Evolutionary conservation across 345 rosid species (phyloP), one percentile per base, ranked within the genome.

Genomic region (Eucalyptus brandiana): DNA sequence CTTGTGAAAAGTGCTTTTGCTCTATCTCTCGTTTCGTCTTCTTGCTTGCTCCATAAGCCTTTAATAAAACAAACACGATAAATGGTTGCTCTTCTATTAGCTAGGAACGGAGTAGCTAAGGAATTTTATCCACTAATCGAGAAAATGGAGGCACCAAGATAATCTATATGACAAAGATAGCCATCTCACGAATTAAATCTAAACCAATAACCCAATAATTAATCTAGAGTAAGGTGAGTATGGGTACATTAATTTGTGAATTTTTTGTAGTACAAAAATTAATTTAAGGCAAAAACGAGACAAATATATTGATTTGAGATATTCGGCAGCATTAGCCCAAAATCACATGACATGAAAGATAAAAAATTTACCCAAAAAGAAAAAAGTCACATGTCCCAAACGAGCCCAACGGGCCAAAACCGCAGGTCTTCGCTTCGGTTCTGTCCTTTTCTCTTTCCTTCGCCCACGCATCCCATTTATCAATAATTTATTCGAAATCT

Each of bases 301-400:
- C 0, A 3, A 4, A 2, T 7, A n/a, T n/a, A 14, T 15, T 4
- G 7, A 34, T 32, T 67, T n/a, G 5, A 67, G 19, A n/a, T 72
- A 17, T 34, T 18, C 3, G 4, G 26, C 3, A 5, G 44, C 12
- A 9, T 5, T 18, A 34, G 26, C 45, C 44, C 44, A 19, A 18
- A 18, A 37, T 72, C 0, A 9, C 21, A 37, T 0, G 47, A 12
- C 12, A 12, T 2, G 45, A 23, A 6, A 12, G 15, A 19, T 42
- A 8, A 37, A 10, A 37, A 72, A 72, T 21, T 21, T 37, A 37
- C 26, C 3, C 0, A 34, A 18, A 1, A 6, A 19, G 4, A 19
- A 21, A 10, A 69, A 18, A 26, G 44, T 18, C 26, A 19, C 32
- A 5, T 5, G 81, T 67, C 80, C 80, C 5, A 9, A 16, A 32